Conservation (phyloP, 331 rosid genomes). For the Erythrophleum ivorense region DNA sequence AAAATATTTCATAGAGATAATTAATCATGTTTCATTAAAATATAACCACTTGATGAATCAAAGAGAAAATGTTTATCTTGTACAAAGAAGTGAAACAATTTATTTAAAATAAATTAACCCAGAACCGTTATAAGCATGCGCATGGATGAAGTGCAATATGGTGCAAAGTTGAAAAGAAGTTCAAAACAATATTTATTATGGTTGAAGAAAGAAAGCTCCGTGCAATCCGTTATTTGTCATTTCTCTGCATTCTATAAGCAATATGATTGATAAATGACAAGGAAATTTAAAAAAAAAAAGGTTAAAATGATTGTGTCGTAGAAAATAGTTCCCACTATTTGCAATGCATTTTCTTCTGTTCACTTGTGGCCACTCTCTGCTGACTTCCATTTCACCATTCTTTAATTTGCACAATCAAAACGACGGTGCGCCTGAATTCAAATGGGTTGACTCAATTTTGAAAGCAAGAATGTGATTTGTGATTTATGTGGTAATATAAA, state of each 20-base stretch:
- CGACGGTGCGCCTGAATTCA: neutral
- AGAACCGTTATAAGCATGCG: neutral
- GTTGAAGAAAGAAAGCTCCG: neutral
- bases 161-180: neutral
- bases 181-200: neutral
- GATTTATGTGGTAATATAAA: neutral
- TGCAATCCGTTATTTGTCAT: neutral
- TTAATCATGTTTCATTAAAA: no score
- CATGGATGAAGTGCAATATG: neutral
- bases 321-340: neutral
- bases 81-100: neutral
- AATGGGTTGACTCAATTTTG: neutral
- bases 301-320: constrained; percentile 5
- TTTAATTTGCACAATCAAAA: neutral
- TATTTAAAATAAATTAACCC: no score
- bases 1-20: neutral
- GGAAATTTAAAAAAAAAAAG: neutral
- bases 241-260: neutral
- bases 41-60: no score
- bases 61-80: no score
- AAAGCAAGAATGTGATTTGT: no score
- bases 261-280: constrained; percentile 3
- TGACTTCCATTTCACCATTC: neutral
- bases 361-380: neutral
- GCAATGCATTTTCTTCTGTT: neutral